Evolutionary conservation across 192 early-diverging fungal species (phyloP).

Genomic region (Bifiguratus adelaidae): DNA sequence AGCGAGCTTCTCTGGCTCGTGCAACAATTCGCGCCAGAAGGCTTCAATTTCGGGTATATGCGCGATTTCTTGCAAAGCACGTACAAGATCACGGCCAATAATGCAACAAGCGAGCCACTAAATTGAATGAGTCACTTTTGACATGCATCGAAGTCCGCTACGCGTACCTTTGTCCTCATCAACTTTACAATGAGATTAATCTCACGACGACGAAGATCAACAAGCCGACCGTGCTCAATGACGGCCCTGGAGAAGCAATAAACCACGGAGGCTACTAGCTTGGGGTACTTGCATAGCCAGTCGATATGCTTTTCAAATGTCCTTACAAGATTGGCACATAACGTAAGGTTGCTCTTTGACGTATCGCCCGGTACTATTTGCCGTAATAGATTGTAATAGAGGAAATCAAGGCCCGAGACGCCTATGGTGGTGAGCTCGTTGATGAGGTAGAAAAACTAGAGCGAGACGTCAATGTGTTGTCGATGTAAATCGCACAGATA

Average conservation of each 20-base stretch:
- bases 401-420: slow-evolving; percentile 33
- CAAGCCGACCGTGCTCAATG: background rate
- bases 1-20: slow-evolving; percentile 36
- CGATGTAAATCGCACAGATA: background rate
- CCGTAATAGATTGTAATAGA: slow-evolving; percentile 38
- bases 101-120: slow-evolving; percentile 36
- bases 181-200: slow-evolving; percentile 32
- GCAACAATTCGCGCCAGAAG: slow-evolving; percentile 46
- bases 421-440: slow-evolving; percentile 36
- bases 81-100: slow-evolving; percentile 56
- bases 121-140: too few relatives aligned
- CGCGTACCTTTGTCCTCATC: slow-evolving; percentile 44
- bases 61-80: slow-evolving; percentile 51
- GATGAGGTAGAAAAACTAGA: slow-evolving; percentile 49
- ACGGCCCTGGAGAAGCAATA: background rate
- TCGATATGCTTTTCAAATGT: background rate
- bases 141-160: too few relatives aligned
- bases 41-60: slow-evolving; percentile 35
- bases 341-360: background rate
- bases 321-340: background rate
- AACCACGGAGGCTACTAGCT: too few relatives aligned
- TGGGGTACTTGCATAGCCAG: too few relatives aligned
- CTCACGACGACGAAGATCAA: slow-evolving; percentile 16
- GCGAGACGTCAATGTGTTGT: background rate
- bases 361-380: slow-evolving; percentile 31